Evolutionary conservation across 352 stramenopile genomes (phyloP).

Genomic region (Pythium oligandrum): DNA sequence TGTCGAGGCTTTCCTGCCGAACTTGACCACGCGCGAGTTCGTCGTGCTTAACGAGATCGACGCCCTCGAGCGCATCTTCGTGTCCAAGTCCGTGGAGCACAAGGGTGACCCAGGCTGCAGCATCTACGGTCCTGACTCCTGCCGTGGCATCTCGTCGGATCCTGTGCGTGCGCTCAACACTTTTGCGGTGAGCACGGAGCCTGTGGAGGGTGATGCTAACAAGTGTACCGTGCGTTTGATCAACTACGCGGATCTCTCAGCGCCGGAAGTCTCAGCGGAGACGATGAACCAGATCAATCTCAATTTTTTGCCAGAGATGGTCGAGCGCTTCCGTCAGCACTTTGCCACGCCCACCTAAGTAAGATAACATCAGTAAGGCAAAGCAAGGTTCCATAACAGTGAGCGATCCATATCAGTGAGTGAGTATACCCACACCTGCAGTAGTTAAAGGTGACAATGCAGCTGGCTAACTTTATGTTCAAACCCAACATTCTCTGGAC

Average conservation of each 20-base stretch:
- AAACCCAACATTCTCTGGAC: too few species aligned
- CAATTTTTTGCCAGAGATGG: slow-evolving; percentile 21
- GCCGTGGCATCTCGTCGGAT: neutral
- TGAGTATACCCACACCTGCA: too few species aligned
- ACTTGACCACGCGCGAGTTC: slow-evolving; percentile 18
- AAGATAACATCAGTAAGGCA: too few species aligned
- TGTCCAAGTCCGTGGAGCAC: slow-evolving; percentile 24
- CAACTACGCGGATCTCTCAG: slow-evolving; percentile 19
- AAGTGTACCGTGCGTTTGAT: slow-evolving; percentile 11
- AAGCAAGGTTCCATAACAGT: too few species aligned
- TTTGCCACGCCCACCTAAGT: too few species aligned
- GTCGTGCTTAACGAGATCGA: slow-evolving; percentile 27
- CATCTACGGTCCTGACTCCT: neutral
- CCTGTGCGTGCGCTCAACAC: slow-evolving; percentile 16
- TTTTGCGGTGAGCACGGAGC: slow-evolving; percentile 8
- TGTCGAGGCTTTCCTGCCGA: slow-evolving; percentile 15
- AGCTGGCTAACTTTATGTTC: too few species aligned
- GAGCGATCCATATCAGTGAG: too few species aligned
- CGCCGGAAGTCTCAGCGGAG: too few species aligned
- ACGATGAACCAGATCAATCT: neutral
- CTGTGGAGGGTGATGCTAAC: neutral
- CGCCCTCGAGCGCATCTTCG: slow-evolving; percentile 3
- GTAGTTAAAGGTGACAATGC: too few species aligned
- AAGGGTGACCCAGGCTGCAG: slow-evolving; percentile 3
- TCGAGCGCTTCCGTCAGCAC: slow-evolving; percentile 10